Percentiles rank a stretch among this genome's conserved stretches.
Evolutionary conservation across 108 stramenopile genomes (phyloP).

Genomic region (Mediolabrus comicus): DNA sequence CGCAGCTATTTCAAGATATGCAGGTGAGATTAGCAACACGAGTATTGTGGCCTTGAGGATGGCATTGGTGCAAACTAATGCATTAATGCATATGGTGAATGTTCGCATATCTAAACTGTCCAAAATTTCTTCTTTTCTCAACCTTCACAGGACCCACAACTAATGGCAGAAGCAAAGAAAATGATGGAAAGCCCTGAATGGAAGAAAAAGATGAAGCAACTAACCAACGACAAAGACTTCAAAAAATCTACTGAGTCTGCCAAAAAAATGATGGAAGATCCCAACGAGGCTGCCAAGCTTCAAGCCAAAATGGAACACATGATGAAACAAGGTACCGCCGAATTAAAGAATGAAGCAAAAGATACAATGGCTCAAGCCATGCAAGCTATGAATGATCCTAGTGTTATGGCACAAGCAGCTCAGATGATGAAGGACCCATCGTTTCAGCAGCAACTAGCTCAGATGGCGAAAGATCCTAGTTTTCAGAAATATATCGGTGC

Average conservation of each 20-base stretch:
- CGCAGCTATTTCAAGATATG: constrained; percentile 89
- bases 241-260: constrained; percentile 60
- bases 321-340: constrained; percentile 70
- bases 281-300: constrained; percentile 76
- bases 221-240: constrained; percentile 70
- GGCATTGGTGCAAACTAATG: not conserved
- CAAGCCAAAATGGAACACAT: constrained; percentile 90
- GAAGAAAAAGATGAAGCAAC: constrained; percentile 87
- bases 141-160: constrained; percentile 71
- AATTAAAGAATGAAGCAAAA: constrained; percentile 60
- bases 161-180: constrained; percentile 89
- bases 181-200: constrained; percentile 88
- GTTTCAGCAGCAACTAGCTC: constrained; percentile 67
- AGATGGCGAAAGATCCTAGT: constrained; percentile 83
- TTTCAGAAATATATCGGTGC: constrained; percentile 77
- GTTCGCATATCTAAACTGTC: not conserved
- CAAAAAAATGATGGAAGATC: constrained; percentile 71
- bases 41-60: constrained; percentile 1
- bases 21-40: constrained; percentile 51
- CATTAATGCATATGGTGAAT: not conserved
- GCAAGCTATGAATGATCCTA: constrained; percentile 76
- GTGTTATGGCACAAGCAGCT: constrained; percentile 77
- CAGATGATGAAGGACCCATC: constrained; percentile 85
- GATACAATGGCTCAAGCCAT: constrained; percentile 77
- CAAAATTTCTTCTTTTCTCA: not conserved